Conservation (phyloP, 257 asterid genomes). For the Orobanche coerulescens region DNA sequence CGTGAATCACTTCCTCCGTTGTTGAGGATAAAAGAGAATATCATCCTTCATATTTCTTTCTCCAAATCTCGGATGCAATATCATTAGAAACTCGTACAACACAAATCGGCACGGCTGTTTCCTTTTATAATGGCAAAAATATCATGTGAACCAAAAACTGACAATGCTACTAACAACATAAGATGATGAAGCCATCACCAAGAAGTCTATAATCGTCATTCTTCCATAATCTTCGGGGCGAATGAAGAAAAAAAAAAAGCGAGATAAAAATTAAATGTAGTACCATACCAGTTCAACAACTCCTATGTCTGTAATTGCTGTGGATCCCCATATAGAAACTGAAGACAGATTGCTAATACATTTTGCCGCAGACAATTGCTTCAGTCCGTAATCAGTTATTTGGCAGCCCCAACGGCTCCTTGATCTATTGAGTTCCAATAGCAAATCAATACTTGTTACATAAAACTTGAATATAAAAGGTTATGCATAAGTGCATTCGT, state of each 20-base stretch:
- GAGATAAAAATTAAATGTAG: neutral
- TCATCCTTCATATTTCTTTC: no score
- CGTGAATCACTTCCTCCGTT: no score
- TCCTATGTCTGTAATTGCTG: slow-evolving; percentile 67
- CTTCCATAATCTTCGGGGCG: neutral
- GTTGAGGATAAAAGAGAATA: no score
- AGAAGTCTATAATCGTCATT: no score
- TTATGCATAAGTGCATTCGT: no score
- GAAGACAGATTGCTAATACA: slow-evolving; percentile 68
- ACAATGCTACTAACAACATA: no score
- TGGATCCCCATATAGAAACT: slow-evolving; percentile 77
- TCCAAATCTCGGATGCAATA: no score
- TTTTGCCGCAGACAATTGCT: slow-evolving; percentile 58
- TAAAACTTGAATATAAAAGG: neutral
- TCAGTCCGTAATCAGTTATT: slow-evolving; percentile 71
- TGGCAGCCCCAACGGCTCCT: slow-evolving; percentile 96
- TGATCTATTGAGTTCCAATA: slow-evolving; percentile 44
- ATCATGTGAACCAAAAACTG: no score
- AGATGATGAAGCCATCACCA: no score
- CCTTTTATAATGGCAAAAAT: no score
- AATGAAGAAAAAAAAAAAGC: neutral
- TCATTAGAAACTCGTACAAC: no score
- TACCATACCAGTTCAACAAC: slow-evolving; percentile 57
- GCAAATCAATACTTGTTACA: slow-evolving; percentile 6
- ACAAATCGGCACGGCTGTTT: no score